phyloP scores from a whole-genome alignment of 1,284 basidiomycete species.

The Marasmius tenuissimus region DNA sequence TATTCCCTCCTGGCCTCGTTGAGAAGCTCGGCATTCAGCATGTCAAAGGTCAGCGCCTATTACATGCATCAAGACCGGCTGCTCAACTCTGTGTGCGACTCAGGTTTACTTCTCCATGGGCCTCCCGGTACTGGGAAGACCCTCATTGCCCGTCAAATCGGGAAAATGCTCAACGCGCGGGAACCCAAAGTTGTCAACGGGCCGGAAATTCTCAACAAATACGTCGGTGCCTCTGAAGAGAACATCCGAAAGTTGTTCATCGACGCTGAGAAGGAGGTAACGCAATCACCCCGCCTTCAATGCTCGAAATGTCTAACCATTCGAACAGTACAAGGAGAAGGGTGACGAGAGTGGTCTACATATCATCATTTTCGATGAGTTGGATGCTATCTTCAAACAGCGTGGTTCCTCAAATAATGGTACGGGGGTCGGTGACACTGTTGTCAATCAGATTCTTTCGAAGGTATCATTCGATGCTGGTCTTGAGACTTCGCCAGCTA shows the following conservation, averaged over 20 bases:
- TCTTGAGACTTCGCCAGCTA: background rate
- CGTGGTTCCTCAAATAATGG: constrained; percentile 87
- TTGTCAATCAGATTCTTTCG: constrained; percentile 97
- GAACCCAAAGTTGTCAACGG: constrained; percentile 99
- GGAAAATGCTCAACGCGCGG: constrained; percentile 97
- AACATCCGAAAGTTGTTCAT: constrained; percentile 97
- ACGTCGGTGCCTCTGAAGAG: constrained; percentile 97
- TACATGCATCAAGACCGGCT: background rate
- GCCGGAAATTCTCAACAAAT: constrained; percentile 97
- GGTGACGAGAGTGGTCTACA: constrained; percentile 98
- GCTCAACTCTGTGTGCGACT: background rate
- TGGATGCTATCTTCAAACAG: constrained; percentile 99
- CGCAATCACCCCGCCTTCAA: constrained; percentile 16
- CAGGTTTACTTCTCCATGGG: constrained; percentile 92
- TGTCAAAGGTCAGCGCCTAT: constrained; percentile 76
- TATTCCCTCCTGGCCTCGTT: constrained; percentile 95
- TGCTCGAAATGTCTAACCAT: background rate
- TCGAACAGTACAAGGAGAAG: constrained; percentile 87
- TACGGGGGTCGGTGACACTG: constrained; percentile 98
- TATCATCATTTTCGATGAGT: constrained; percentile 99
- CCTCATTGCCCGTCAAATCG: constrained; percentile 97
- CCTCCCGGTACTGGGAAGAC: constrained; percentile 99
- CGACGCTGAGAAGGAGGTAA: constrained; percentile 95
- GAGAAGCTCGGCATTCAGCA: constrained; percentile 99
- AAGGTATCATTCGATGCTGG: constrained; percentile 58